Conservation (phyloP, 805 yeast genomes). For the Candida boleticola region DNA sequence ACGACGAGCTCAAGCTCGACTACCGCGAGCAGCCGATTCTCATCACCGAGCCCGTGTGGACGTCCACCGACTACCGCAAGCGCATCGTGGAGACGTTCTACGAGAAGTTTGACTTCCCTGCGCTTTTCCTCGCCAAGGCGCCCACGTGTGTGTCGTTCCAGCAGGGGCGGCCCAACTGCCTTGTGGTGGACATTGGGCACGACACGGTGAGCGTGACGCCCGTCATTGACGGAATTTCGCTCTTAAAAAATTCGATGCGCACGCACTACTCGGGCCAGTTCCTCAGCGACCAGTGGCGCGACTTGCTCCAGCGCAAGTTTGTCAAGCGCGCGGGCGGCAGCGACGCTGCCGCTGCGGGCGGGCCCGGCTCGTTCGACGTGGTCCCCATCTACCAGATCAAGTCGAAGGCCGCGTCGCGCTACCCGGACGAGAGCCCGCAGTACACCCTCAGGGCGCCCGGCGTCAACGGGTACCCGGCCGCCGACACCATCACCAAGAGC, state of each 20-base stretch:
- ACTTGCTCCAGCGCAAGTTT: conserved; percentile 31
- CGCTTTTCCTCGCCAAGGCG: conserved; percentile 73
- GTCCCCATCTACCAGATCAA: conserved; percentile 50
- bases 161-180: conserved; percentile 81
- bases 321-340: conserved; percentile 25
- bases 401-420: conserved; percentile 37
- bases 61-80: conserved; percentile 60
- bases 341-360: not conserved
- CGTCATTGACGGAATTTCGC: conserved; percentile 76
- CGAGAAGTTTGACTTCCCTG: conserved; percentile 72
- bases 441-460: conserved; percentile 14
- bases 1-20: conserved; percentile 48
- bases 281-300: conserved; percentile 52
- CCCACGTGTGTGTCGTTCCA: conserved; percentile 91
- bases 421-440: conserved; percentile 26
- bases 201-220: conserved; percentile 76
- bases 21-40: conserved; percentile 71
- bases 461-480: conserved; percentile 9
- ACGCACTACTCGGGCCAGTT: conserved; percentile 75
- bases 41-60: conserved; percentile 88
- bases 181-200: conserved; percentile 85
- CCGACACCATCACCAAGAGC: conserved; percentile 40
- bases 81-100: conserved; percentile 69
- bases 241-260: conserved; percentile 65
- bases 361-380: not conserved